Evolutionary conservation across 2,329 filamentous ascomycete genomes (phyloP), one percentile per base, ranked within the genome.

Genomic region (Diaporthe batatas): DNA sequence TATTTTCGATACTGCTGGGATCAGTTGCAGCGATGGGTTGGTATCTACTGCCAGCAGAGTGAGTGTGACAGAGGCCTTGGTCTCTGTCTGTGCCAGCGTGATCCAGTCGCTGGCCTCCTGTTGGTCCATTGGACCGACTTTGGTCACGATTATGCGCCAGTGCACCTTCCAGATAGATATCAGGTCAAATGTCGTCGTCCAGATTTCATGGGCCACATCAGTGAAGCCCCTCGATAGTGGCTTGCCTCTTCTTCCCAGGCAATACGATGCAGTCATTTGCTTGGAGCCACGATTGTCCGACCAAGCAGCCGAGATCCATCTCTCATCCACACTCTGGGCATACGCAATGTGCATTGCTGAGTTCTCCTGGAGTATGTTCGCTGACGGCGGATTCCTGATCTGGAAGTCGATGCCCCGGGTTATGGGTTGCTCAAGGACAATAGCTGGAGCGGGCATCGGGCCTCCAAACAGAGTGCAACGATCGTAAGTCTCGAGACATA

Each of bases 311-410:
- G 91, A 92, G 49, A 96, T 84, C 94, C 94, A 97, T 11, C 91
- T 86, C 25, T 92, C 90, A 79, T 96, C 93, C 14, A 91, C 85
- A 78, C 93, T 95, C 71, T 91, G 88, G 2, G 92, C 90, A 78
- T 97, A 97, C 1, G 92, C 93, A 57, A 97, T 84, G 79, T 97
- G 94, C 39, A 97, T 90, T 78, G 92, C 92, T 0, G 91, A 93
- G 76, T 95, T 94, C 79, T 96, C 94, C 71, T 92, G 90, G 69
- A 96, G 85, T 7, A 96, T 84, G 23, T 94, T 93, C 23, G 90
- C 88, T 0, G 93, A 94, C 2, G 93, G 92, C 18, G 89, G 90
- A 0, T 89, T 82, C 1, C 86, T 87, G 2, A 95, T 83, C 79
- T 93, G 93, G 82, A 97, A 96, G 65, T 93, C 92, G 68, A 97